Evolutionary conservation across 371 early-diverging fungal genomes (phyloP).

Genomic region (Mucor racemosus): DNA sequence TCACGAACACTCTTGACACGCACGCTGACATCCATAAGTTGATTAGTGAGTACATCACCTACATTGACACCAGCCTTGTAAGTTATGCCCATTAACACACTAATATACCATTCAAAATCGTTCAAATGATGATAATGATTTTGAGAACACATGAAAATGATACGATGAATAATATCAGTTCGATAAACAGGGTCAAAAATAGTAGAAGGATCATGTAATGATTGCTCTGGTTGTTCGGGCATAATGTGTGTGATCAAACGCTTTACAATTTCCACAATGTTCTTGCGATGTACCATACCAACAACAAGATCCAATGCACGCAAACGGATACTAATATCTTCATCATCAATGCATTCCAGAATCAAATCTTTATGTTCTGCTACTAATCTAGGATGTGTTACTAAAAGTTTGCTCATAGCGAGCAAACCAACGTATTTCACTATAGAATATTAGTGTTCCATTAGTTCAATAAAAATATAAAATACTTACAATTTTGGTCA

Average conservation of each 20-base stretch:
- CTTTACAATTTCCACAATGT: slow-evolving; percentile 81
- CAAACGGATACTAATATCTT: slow-evolving; percentile 89
- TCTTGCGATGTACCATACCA: slow-evolving; percentile 83
- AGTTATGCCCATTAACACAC: slow-evolving; percentile 77
- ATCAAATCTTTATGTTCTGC: slow-evolving; percentile 84
- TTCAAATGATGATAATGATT: slow-evolving; percentile 82
- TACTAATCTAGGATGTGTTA: slow-evolving; percentile 83
- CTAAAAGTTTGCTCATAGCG: slow-evolving; percentile 81
- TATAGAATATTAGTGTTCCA: slow-evolving; percentile 20
- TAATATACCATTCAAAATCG: slow-evolving; percentile 97
- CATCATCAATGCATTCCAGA: slow-evolving; percentile 88
- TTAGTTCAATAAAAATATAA: background rate
- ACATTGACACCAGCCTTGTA: slow-evolving; percentile 77
- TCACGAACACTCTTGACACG: slow-evolving; percentile 86
- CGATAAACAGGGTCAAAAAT: slow-evolving; percentile 80
- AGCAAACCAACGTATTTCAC: slow-evolving; percentile 93
- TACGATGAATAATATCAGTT: slow-evolving; percentile 76
- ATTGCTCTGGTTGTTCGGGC: slow-evolving; percentile 36
- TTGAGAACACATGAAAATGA: slow-evolving; percentile 82
- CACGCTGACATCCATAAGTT: slow-evolving; percentile 89
- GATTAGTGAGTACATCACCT: slow-evolving; percentile 68
- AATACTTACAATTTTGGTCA: slow-evolving; percentile 87
- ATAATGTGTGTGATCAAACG: slow-evolving; percentile 80
- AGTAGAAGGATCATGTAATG: slow-evolving; percentile 47
- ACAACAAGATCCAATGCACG: slow-evolving; percentile 87